Percentiles rank a stretch among this genome's conserved stretches.
Evolutionary conservation across 2,329 filamentous ascomycete species (phyloP).

Genomic region (Blumeria graminis): DNA sequence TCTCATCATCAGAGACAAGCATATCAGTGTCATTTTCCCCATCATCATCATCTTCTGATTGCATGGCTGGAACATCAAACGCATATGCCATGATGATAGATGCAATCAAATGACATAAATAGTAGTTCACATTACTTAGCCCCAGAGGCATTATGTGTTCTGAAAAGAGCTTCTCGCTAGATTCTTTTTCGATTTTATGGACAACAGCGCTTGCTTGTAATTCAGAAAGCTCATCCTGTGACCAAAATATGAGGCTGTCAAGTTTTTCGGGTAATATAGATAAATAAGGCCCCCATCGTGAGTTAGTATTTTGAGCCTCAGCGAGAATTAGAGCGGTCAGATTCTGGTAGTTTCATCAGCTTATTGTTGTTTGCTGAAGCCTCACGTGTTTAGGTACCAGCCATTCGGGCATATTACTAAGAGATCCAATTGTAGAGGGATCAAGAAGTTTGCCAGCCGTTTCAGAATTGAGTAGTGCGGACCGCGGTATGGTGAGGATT

Average conservation of each 20-base stretch:
- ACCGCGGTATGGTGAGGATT: slow-evolving; percentile 38
- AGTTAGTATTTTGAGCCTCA: slow-evolving; percentile 9
- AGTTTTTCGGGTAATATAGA: slow-evolving; percentile 33
- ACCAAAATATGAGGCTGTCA: slow-evolving; percentile 49
- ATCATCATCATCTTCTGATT: slow-evolving; percentile 12
- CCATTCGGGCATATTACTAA: slow-evolving; percentile 21
- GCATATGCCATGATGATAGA: slow-evolving; percentile 51
- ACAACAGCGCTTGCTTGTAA: slow-evolving; percentile 39
- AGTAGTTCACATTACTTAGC: slow-evolving; percentile 18
- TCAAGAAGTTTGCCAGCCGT: slow-evolving; percentile 23
- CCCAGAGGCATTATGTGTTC: slow-evolving; percentile 29
- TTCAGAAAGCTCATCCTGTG: slow-evolving; percentile 29
- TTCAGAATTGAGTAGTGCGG: slow-evolving; percentile 31
- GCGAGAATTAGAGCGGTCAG: slow-evolving; percentile 11
- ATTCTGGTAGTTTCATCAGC: slow-evolving; percentile 6
- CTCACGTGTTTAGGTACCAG: background rate
- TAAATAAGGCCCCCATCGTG: slow-evolving; percentile 29
- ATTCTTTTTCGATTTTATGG: slow-evolving; percentile 36
- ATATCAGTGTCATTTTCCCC: slow-evolving; percentile 16
- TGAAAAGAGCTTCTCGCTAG: slow-evolving; percentile 31
- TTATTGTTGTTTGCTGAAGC: too few relatives aligned
- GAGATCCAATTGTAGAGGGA: background rate
- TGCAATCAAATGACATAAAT: slow-evolving; percentile 35
- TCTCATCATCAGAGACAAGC: slow-evolving; percentile 21
- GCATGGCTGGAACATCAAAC: slow-evolving; percentile 30